Evolutionary conservation across 2,329 filamentous ascomycete species (phyloP), one percentile per base, ranked within the genome.

Genomic region (Cladophialophora immunda): DNA sequence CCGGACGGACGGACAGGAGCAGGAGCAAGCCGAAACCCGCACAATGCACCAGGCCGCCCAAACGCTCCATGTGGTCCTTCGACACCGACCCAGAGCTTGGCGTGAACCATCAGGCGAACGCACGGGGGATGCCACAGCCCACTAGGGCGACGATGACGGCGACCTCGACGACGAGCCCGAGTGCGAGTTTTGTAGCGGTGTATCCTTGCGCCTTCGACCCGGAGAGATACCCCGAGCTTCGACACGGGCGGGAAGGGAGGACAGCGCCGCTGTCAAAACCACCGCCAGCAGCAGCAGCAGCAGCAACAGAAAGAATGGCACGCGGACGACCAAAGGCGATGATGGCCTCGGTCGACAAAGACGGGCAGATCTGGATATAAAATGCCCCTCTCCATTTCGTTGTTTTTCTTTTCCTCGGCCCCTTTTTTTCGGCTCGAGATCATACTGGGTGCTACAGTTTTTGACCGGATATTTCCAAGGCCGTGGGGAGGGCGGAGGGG

Each of bases 341-440:
- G 13, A 30, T 50, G 9, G 65, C 66, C 7, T 60, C 47, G n/a
- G 27, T 68, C n/a, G 63, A 68, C 58, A 58, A 63, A 19, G 15
- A 17, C 3, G 66, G 66, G 0, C 29, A 38, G 27, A 53, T 63
- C 36, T 68, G 66, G 66, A 68, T 68, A 47, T 68, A 47, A 62
- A 5, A 34, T n/a, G n/a, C n/a, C n/a, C n/a, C n/a, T n/a, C n/a
- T n/a, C n/a, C n/a, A n/a, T n/a, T n/a, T n/a, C n/a, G n/a, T n/a
- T n/a, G n/a, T n/a, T n/a, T n/a, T n/a, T n/a, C n/a, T n/a, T n/a
- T n/a, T n/a, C n/a, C n/a, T n/a, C n/a, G n/a, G n/a, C n/a, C n/a
- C n/a, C n/a, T n/a, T n/a, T n/a, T n/a, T n/a, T n/a, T n/a, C n/a
- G n/a, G n/a, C n/a, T n/a, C n/a, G n/a, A n/a, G n/a, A n/a, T n/a